Conservation (phyloP, 139 green algal genomes). For the Monoraphidium neglectum region DNA sequence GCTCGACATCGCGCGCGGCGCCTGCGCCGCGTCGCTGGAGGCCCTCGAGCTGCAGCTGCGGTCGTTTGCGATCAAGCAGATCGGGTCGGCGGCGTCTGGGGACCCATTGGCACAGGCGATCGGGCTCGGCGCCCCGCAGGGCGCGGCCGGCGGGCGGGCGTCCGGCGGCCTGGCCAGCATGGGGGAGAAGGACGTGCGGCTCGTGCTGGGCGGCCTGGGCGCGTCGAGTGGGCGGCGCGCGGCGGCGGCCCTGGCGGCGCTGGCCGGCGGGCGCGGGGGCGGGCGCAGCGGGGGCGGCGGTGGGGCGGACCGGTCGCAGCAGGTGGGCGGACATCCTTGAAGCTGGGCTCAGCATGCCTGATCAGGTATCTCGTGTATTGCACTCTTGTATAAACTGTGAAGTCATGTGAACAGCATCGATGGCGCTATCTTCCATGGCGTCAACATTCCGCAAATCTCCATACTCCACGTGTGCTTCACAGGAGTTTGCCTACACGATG, state of each 20-base stretch:
- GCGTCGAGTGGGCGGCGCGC: background rate
- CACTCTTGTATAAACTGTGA: too few relatives aligned
- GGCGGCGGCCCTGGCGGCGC: too few relatives aligned
- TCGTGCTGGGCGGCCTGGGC: background rate
- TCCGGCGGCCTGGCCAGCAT: too few relatives aligned
- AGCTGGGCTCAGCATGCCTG: too few relatives aligned
- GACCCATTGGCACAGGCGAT: background rate
- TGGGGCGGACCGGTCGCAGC: too few relatives aligned
- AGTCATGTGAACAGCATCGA: too few relatives aligned
- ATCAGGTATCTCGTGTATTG: too few relatives aligned
- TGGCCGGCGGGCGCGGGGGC: background rate
- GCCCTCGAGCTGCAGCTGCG: conserved; percentile 65
- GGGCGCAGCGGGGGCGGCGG: too few relatives aligned
- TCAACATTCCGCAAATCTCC: background rate
- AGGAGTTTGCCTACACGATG: conserved; percentile 79
- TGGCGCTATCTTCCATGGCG: background rate
- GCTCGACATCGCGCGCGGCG: conserved; percentile 49
- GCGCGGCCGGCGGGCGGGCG: too few relatives aligned
- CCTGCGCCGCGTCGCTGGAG: conserved; percentile 63
- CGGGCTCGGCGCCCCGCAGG: too few relatives aligned
- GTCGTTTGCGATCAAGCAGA: conserved; percentile 6
- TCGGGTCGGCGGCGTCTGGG: background rate
- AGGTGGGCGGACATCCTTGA: too few relatives aligned
- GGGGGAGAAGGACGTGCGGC: too few relatives aligned
- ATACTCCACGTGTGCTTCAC: background rate